Conservation (phyloP, 805 yeast species). For the Yarrowia yakushimensis region DNA sequence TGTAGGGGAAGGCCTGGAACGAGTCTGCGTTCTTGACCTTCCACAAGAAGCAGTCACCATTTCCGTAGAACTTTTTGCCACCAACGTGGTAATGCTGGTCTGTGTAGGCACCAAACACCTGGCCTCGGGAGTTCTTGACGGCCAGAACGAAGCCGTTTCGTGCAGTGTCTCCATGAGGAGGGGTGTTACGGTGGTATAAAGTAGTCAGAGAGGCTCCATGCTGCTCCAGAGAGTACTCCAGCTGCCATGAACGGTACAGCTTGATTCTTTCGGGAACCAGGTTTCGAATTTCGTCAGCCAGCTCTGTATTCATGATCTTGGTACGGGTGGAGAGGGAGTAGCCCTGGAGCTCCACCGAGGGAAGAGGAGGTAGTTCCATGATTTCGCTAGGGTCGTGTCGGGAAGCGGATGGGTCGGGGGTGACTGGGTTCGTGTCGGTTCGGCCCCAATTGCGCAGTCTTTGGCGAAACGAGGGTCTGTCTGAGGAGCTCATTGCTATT, state of each 20-base stretch:
- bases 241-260: constrained; percentile 69
- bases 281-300: constrained; percentile 71
- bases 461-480: constrained; percentile 15
- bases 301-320: constrained; percentile 52
- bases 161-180: constrained; percentile 38
- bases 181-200: constrained; percentile 45
- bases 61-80: constrained; percentile 75
- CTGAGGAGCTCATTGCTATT: constrained; percentile 17
- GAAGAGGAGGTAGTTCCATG: constrained; percentile 32
- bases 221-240: constrained; percentile 82
- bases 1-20: constrained; percentile 78
- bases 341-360: constrained; percentile 47
- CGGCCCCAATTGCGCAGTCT: constrained; percentile 24
- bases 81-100: constrained; percentile 67
- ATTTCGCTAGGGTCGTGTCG: neutral
- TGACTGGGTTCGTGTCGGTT: neutral
- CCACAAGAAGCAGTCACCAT: constrained; percentile 95
- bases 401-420: neutral
- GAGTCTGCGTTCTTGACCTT: constrained; percentile 47
- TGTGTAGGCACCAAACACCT: constrained; percentile 72
- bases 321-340: constrained; percentile 57
- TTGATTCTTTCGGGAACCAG: constrained; percentile 78
- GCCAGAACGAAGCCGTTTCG: constrained; percentile 71
- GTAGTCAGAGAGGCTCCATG: constrained; percentile 87
- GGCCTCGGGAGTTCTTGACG: constrained; percentile 60